Evolutionary conservation across 2,329 filamentous ascomycete genomes (phyloP).

Genomic region (Colletotrichum melonis): DNA sequence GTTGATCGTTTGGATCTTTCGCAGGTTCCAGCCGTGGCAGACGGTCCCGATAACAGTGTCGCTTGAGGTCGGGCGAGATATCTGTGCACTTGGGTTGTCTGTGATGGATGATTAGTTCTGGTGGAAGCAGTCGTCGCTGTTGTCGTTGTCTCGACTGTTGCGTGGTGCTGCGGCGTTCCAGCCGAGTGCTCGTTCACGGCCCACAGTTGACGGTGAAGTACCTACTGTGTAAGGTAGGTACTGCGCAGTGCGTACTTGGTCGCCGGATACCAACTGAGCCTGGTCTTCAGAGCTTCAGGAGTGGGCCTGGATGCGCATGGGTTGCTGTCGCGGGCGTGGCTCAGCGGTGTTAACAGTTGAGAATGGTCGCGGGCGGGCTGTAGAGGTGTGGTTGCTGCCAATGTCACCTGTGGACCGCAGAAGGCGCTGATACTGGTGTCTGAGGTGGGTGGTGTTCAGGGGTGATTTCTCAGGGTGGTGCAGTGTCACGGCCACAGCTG

Average conservation of each 20-base stretch:
- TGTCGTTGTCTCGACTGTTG: constrained; percentile 2
- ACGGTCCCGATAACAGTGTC: background rate
- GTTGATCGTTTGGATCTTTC: background rate
- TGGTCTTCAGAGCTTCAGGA: constrained; percentile 14
- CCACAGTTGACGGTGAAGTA: background rate
- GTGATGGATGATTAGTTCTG: background rate
- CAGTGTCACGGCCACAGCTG: background rate
- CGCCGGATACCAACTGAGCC: constrained; percentile 1
- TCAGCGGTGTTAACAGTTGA: background rate
- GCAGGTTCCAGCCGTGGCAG: background rate
- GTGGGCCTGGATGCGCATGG: constrained; percentile 22
- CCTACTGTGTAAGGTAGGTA: too few species aligned
- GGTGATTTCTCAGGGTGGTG: background rate
- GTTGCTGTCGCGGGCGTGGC: background rate
- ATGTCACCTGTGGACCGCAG: background rate
- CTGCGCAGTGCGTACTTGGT: background rate
- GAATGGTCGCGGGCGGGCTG: background rate
- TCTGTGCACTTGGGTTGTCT: background rate
- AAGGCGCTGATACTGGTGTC: background rate
- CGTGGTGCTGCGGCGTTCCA: constrained; percentile 3
- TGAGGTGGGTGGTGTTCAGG: background rate
- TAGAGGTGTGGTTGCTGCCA: constrained; percentile 3
- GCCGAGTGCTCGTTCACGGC: background rate
- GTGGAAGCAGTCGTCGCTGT: background rate
- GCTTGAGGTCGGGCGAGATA: background rate